A percentile compares a stretch with the other conserved stretches of the same genome.
Conservation (phyloP, 139 green algal species). For the Micromonas commoda region DNA sequence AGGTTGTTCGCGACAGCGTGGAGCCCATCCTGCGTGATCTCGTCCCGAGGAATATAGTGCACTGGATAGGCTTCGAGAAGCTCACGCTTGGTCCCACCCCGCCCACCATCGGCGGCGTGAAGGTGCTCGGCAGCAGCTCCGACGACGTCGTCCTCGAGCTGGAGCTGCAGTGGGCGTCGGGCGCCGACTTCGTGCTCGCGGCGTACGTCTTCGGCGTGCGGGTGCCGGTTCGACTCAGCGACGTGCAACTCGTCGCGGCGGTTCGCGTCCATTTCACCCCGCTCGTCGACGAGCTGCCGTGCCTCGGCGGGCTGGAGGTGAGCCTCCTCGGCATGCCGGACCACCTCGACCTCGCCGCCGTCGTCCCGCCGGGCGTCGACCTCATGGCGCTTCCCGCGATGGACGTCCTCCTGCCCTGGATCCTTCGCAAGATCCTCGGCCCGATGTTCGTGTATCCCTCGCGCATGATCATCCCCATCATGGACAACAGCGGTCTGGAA, state of each 20-base stretch:
- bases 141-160: not conserved
- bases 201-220: not conserved
- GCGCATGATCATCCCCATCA: not conserved
- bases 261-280: not conserved
- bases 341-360: not conserved
- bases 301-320: not conserved
- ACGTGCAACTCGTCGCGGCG: not conserved
- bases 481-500: not conserved
- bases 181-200: not conserved
- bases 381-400: not conserved
- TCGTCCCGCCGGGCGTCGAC: not conserved
- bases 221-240: not conserved
- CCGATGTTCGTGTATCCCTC: not conserved
- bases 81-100: not conserved
- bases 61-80: conserved; percentile 7
- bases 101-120: not conserved
- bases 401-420: not conserved
- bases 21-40: not conserved
- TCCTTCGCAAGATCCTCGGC: not conserved
- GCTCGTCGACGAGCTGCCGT: not conserved
- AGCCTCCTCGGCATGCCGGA: not conserved
- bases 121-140: not conserved
- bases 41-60: not conserved
- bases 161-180: not conserved
- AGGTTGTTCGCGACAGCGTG: not conserved